Evolutionary conservation across 768 basidiomycete species (phyloP).

Genomic region (Rubroboletus pulcherrimus): DNA sequence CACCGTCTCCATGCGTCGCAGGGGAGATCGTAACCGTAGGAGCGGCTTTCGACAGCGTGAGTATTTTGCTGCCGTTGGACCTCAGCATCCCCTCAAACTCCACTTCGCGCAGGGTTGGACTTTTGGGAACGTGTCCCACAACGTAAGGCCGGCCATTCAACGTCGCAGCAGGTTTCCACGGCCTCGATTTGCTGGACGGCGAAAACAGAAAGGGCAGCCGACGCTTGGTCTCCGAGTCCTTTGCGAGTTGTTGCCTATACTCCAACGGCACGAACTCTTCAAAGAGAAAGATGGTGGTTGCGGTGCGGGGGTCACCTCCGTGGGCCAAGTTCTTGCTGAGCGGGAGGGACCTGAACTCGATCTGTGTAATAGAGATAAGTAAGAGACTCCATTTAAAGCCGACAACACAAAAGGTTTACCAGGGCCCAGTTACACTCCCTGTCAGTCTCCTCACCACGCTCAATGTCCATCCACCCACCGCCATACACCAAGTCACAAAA

Average conservation of each 20-base stretch:
- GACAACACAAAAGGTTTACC: conserved; percentile 44
- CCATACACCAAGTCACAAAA: conserved; percentile 81
- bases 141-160: conserved; percentile 77
- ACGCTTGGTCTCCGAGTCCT: conserved; percentile 49
- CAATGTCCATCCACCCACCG: conserved; percentile 81
- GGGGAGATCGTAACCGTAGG: conserved; percentile 26
- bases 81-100: conserved; percentile 78
- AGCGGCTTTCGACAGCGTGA: conserved; percentile 29
- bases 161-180: conserved; percentile 81
- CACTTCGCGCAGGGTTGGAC: conserved; percentile 56
- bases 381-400: background rate
- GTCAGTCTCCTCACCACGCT: conserved; percentile 66
- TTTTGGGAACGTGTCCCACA: conserved; percentile 51
- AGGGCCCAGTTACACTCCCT: conserved; percentile 91
- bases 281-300: conserved; percentile 72
- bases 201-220: conserved; percentile 70
- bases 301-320: conserved; percentile 63
- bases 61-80: conserved; percentile 45
- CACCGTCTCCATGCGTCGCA: conserved; percentile 24
- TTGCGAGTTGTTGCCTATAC: conserved; percentile 70
- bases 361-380: conserved; percentile 43
- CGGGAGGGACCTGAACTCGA: conserved; percentile 84
- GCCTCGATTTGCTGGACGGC: conserved; percentile 41
- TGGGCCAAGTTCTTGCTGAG: conserved; percentile 21
- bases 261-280: conserved; percentile 94